Evolutionary conservation across 306 rosid species (phyloP).

Genomic region (Vachellia pachyceras): DNA sequence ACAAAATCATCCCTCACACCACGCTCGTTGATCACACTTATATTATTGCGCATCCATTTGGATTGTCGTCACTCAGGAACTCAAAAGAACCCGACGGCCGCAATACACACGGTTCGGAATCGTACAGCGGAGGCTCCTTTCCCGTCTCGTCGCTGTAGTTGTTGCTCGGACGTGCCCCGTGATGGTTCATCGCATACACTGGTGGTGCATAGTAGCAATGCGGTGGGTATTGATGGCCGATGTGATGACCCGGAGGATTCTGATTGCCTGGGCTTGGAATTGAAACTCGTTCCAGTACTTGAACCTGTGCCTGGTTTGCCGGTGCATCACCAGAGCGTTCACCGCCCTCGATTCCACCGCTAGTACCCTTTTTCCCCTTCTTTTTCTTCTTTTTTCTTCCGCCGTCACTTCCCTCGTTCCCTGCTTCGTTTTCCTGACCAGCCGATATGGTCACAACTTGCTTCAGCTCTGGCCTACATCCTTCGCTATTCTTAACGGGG

Average conservation of each 20-base stretch:
- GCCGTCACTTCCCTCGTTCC: constrained; percentile 27
- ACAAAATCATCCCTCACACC: constrained; percentile 26
- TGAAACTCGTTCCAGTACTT: constrained; percentile 31
- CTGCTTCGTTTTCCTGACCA: constrained; percentile 41
- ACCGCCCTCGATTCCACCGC: constrained; percentile 29
- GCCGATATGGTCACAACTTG: constrained; percentile 41
- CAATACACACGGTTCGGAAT: constrained; percentile 34
- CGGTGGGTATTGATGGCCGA: constrained; percentile 41
- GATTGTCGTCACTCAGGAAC: constrained; percentile 81
- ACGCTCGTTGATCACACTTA: constrained; percentile 35
- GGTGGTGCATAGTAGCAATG: constrained; percentile 40
- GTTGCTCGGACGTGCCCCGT: constrained; percentile 46
- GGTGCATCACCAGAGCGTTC: constrained; percentile 38
- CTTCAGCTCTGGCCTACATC: constrained; percentile 42
- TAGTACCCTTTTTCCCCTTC: constrained; percentile 55
- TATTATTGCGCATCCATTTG: constrained; percentile 71
- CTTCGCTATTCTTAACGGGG: not conserved
- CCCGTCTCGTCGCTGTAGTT: constrained; percentile 35
- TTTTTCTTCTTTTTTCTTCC: constrained; percentile 50
- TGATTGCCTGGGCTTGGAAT: constrained; percentile 46
- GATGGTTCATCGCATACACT: constrained; percentile 44
- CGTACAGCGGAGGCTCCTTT: constrained; percentile 36
- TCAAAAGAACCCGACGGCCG: constrained; percentile 61
- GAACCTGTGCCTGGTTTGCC: constrained; percentile 30
- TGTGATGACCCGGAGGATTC: constrained; percentile 45